Base-by-base conservation (phyloP, 208 protist genomes). In the Angomonas desouzai region DNA sequence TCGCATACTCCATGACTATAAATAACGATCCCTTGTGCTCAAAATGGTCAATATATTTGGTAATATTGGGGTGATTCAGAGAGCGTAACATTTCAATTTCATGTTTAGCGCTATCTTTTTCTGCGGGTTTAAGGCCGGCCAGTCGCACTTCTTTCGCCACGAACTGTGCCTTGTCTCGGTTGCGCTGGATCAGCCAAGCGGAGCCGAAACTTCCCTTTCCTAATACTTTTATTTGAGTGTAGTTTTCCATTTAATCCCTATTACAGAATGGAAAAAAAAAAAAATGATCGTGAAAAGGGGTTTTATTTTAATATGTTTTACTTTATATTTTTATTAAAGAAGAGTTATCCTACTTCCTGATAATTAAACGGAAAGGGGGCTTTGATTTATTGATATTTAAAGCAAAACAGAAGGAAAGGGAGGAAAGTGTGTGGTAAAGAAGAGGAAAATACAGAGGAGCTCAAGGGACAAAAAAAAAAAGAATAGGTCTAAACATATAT, bases 1-100 rank as follows among this genome's bases (percentile, higher is more conserved):
- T 88, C 55, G 87, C 90, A 76, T 95, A 95, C 81, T 97, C 91
- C 88, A 97, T 96, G 3, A 92, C 87, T 66, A 97, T 97, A 55
- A 86, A 96, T 18, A 94, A 78, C 0, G 87, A 86, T 23, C 79
- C 81, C 29, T 69, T 64, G 55, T 90, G 65, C 63, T 92, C 82
- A 64, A 92, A 94, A 69, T 96, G 90, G 43, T 93, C 83, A 3
- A 94, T 59, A 72, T 97, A 97, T 30, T 76, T 60, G 4, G 91
- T 93, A 73, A 97, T 97, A 74, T 97, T 94, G 1, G 92, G 87
- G 70, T 96, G 88, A 51, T 96, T 79, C 27, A 93, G 72, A 29
- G 74, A 82, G 1, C 83, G 76, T 43, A 97, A 77, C 55, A 97
- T 90, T 22, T 85, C 77, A 47, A 97, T 94, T 68, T 97, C 94